Conservation (phyloP, 2,329 filamentous ascomycete genomes). For the Mycogone perniciosa region DNA sequence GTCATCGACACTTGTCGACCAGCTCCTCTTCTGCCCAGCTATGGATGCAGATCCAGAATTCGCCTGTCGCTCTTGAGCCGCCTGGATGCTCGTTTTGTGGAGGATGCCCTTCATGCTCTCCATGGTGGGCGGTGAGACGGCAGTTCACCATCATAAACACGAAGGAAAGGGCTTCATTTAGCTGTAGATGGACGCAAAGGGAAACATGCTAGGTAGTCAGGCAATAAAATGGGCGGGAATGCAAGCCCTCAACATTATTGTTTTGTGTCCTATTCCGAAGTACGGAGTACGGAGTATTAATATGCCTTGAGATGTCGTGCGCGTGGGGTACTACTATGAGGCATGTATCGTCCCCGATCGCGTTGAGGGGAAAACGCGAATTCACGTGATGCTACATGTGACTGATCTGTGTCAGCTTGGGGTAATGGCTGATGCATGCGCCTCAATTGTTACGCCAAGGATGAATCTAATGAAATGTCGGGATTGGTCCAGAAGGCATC, state of each 20-base stretch:
- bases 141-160: constrained; percentile 3
- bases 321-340: no score
- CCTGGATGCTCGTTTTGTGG: constrained; percentile 47
- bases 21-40: constrained; percentile 44
- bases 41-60: constrained; percentile 34
- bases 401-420: not conserved
- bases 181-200: not conserved
- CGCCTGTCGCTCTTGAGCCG: constrained; percentile 34
- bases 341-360: no score
- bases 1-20: constrained; percentile 20
- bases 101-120: constrained; percentile 35
- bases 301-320: not conserved
- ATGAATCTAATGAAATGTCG: no score
- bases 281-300: not conserved
- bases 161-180: not conserved
- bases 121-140: constrained; percentile 24
- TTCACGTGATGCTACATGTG: not conserved
- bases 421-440: not conserved
- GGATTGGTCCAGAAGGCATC: no score
- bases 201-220: no score
- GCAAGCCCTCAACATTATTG: no score
- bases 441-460: no score
- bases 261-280: no score
- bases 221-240: not conserved
- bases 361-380: not conserved